Percentiles rank a stretch among this genome's conserved stretches.
Evolutionary conservation across 176 grass and related monocot species (phyloP).

Genomic region (Avena eriantha): DNA sequence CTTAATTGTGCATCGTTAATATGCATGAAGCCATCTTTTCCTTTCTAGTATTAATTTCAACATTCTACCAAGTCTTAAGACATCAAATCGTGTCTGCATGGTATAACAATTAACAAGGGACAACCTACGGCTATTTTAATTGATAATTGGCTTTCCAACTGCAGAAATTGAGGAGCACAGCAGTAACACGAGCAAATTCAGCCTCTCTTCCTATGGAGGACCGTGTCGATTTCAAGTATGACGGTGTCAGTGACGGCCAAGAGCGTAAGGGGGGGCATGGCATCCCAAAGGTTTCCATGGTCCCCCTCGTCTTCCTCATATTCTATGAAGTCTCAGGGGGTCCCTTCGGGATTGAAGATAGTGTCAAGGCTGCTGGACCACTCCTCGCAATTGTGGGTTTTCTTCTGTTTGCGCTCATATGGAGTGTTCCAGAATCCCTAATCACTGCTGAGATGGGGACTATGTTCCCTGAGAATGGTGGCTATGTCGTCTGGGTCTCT

Average conservation of each 20-base stretch:
- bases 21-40: not conserved
- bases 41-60: conserved; percentile 24
- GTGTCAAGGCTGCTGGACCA: conserved; percentile 75
- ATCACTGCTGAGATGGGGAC: conserved; percentile 96
- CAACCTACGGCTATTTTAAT: not conserved
- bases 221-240: conserved; percentile 41
- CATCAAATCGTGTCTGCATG: not conserved
- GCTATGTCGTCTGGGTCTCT: conserved; percentile 90
- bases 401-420: conserved; percentile 76
- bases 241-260: not conserved
- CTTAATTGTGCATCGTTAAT: not conserved
- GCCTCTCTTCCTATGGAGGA: conserved; percentile 47
- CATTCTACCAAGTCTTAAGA: not conserved
- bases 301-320: conserved; percentile 85
- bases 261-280: conserved; percentile 49
- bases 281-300: conserved; percentile 69
- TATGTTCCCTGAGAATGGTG: conserved; percentile 92
- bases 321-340: conserved; percentile 97
- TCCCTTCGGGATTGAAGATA: conserved; percentile 92
- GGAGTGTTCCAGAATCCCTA: conserved; percentile 87
- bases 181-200: conserved; percentile 45
- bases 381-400: conserved; percentile 87
- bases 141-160: conserved; percentile 31
- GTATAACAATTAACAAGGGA: conserved; percentile 23
- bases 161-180: conserved; percentile 56